Evolutionary conservation across 2,329 filamentous ascomycete species (phyloP), one percentile per base, ranked within the genome.

Genomic region (Cyphellophora europaea): DNA sequence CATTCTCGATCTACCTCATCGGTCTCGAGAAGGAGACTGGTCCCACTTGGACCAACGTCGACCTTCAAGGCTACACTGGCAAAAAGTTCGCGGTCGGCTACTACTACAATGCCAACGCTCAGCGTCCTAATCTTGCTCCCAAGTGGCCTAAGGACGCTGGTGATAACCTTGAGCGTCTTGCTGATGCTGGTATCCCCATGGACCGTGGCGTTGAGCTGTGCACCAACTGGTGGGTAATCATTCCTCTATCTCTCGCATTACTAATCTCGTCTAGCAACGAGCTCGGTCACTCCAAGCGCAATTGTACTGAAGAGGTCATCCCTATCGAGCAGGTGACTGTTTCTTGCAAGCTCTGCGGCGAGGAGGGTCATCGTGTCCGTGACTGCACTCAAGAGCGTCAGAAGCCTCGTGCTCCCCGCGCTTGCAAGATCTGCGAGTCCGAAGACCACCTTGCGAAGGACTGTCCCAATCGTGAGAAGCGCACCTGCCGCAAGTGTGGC

Each of bases 401-500:
- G 33, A 40, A 41, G 32, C 28, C 37, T 16, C 33, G 30, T 21
- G 30, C 21, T 21, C 36, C 40, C 10, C 40, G 46, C 32, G 38
- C 47, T 15, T 50, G 48, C 43, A 43, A 41, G 32, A 39, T 45
- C 33, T 50, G 48, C 31, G 38, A 43, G 27, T 38, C 39, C 16
- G 40, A 41, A 23, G 44, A 49, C 15, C 48, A 50, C 32, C 27
- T 49, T 30, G 46, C 46, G 16, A 47, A 43, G 35, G 44, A 47
- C 12, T 47, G 44, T 21, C 41, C 41, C 12, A 39, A 44, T 31
- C 48, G 46, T 29, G 54, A 59, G 40, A 53, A 49, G 33, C 56
- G 51, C 34, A 55, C 58, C 17, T 75, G 71, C 53, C 71, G 67
- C 47, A 70, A 74, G 40, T 74, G 71, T 57, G 64, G 68, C 34